Conservation (phyloP, 1,139 yeast species). For the Scheffersomyces segobiensis region DNA sequence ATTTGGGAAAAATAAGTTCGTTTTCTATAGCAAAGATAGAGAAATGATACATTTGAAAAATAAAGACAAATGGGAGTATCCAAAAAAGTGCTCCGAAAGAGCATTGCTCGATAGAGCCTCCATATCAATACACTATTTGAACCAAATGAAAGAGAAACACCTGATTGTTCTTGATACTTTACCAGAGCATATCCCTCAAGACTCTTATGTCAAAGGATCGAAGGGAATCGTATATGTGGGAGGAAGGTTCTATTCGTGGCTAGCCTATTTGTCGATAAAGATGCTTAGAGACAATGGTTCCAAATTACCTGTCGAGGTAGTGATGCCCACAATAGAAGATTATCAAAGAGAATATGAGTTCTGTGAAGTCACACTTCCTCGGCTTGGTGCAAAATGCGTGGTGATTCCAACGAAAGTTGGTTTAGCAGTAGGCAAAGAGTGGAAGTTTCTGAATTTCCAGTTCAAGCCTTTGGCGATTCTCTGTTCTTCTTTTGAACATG, state of each 20-base stretch:
- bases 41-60: background rate
- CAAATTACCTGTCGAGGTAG: constrained; percentile 8
- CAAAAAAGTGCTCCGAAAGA: constrained; percentile 1
- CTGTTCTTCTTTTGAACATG: constrained; percentile 16
- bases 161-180: background rate
- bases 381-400: constrained; percentile 1
- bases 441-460: constrained; percentile 10
- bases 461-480: constrained; percentile 17
- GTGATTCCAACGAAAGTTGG: constrained; percentile 4
- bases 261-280: constrained; percentile 6
- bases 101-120: constrained; percentile 1
- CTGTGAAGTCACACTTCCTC: constrained; percentile 1
- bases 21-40: background rate
- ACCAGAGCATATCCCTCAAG: background rate
- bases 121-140: background rate
- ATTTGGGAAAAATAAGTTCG: background rate
- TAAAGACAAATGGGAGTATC: background rate
- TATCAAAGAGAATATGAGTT: constrained; percentile 4
- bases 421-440: background rate
- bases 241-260: constrained; percentile 9
- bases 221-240: constrained; percentile 9
- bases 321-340: constrained; percentile 7
- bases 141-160: constrained; percentile 1
- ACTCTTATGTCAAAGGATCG: constrained; percentile 3
- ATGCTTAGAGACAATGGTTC: constrained; percentile 7